Evolutionary conservation across 805 yeast species (phyloP).

Genomic region (Ogataea henricii): DNA sequence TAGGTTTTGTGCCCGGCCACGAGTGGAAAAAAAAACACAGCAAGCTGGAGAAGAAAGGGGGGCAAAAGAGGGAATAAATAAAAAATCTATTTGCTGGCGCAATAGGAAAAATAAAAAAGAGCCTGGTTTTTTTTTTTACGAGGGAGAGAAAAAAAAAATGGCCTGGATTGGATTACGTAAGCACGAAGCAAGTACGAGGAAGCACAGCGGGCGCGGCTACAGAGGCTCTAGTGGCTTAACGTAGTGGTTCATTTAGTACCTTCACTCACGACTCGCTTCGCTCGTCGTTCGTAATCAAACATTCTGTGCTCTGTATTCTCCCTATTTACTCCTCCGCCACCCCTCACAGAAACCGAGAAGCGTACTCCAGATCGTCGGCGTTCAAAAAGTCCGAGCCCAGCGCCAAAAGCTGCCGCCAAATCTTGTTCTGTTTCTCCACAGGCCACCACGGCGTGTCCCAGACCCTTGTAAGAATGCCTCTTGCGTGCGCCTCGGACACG

Average conservation of each 20-base stretch:
- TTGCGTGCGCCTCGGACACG: constrained; percentile 48
- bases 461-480: constrained; percentile 56
- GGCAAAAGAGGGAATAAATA: neutral
- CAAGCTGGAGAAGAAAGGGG: neutral
- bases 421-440: constrained; percentile 39
- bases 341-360: constrained; percentile 15
- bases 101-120: neutral
- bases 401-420: constrained; percentile 51
- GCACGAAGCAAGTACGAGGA: neutral
- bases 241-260: no score
- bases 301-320: no score
- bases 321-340: no score
- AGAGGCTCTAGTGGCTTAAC: neutral
- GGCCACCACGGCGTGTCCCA: constrained; percentile 83
- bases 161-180: neutral
- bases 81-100: neutral
- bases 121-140: neutral
- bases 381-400: constrained; percentile 60
- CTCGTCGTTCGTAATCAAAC: no score
- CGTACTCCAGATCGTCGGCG: constrained; percentile 54
- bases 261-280: no score
- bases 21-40: neutral
- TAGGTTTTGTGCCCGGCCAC: neutral
- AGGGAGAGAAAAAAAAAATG: neutral
- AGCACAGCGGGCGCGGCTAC: no score